Conservation (phyloP, 768 basidiomycete species). For the Lepiota venenata region DNA sequence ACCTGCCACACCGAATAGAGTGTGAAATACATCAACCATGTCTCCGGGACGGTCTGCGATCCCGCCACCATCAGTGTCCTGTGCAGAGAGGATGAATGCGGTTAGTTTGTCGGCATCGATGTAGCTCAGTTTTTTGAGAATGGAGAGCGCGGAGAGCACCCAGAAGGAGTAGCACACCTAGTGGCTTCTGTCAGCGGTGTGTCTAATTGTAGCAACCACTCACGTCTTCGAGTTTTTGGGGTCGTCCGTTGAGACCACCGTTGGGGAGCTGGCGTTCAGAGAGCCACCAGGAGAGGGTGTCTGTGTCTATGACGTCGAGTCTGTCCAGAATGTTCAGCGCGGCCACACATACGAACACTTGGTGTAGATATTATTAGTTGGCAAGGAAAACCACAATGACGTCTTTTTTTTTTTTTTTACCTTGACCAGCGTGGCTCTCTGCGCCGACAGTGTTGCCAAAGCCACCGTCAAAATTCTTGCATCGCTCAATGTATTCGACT, state of each 20-base stretch:
- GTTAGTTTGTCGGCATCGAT: constrained; percentile 80
- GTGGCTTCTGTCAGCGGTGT: too few species aligned
- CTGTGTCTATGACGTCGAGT: constrained; percentile 72
- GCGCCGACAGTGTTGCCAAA: constrained; percentile 84
- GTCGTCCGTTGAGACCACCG: constrained; percentile 95
- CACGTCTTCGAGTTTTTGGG: constrained; percentile 96
- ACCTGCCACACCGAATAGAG: constrained; percentile 89
- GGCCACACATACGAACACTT: constrained; percentile 89
- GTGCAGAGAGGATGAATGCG: constrained; percentile 83
- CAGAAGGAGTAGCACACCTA: constrained; percentile 98
- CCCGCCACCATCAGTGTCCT: constrained; percentile 88
- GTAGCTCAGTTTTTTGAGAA: constrained; percentile 80
- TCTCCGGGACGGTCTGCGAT: constrained; percentile 94
- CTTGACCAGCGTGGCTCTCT: constrained; percentile 92
- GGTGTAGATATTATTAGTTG: neutral
- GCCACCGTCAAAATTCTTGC: constrained; percentile 94
- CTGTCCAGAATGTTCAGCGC: constrained; percentile 85
- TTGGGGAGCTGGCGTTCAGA: constrained; percentile 89
- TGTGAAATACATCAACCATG: constrained; percentile 98
- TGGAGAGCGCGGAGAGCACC: constrained; percentile 87
- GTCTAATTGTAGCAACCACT: constrained; percentile 28
- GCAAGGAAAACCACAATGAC: constrained; percentile 11
- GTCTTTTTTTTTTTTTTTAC: too few species aligned
- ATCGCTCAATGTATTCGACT: constrained; percentile 67
- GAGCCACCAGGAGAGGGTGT: constrained; percentile 91